phyloP scores from a whole-genome alignment of 305 asterid species.

The Rubia balearica region DNA sequence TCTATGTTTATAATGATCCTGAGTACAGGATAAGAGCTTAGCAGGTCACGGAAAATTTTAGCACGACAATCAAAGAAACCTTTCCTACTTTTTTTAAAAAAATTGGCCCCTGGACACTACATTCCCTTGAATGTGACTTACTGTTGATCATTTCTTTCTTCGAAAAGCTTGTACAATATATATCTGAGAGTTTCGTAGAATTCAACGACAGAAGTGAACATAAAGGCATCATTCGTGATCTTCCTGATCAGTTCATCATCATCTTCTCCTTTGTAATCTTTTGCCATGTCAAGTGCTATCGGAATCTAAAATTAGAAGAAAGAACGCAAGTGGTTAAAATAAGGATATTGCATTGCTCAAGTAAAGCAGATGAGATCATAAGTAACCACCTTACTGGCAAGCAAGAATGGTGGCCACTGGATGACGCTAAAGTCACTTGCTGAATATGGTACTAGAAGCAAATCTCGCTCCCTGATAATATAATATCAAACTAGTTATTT shows the following conservation, averaged over 20 bases:
- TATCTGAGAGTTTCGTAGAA: constrained; percentile 74
- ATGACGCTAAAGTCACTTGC: constrained; percentile 77
- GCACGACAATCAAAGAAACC: constrained; percentile 5
- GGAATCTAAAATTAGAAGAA: constrained; percentile 61
- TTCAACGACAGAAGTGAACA: constrained; percentile 82
- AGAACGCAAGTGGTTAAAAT: constrained; percentile 25
- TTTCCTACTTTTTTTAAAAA: background rate
- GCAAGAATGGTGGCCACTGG: constrained; percentile 99
- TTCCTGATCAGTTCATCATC: constrained; percentile 85
- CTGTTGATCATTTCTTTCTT: constrained; percentile 53
- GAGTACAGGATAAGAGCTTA: constrained; percentile 22
- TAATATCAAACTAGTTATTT: constrained; percentile 19
- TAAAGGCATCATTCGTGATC: constrained; percentile 75
- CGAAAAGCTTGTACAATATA: constrained; percentile 57
- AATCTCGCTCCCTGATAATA: constrained; percentile 72
- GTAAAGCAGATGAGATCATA: constrained; percentile 15
- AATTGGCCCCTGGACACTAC: constrained; percentile 3
- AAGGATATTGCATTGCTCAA: constrained; percentile 17
- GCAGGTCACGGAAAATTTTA: constrained; percentile 11
- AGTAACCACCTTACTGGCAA: constrained; percentile 86
- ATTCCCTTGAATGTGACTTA: constrained; percentile 37
- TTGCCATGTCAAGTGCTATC: constrained; percentile 97
- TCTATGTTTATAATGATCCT: constrained; percentile 65
- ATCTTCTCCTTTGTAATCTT: constrained; percentile 76
- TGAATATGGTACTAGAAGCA: constrained; percentile 93